phyloP scores from a whole-genome alignment of 768 basidiomycete genomes.

The Rickenella mellea region DNA sequence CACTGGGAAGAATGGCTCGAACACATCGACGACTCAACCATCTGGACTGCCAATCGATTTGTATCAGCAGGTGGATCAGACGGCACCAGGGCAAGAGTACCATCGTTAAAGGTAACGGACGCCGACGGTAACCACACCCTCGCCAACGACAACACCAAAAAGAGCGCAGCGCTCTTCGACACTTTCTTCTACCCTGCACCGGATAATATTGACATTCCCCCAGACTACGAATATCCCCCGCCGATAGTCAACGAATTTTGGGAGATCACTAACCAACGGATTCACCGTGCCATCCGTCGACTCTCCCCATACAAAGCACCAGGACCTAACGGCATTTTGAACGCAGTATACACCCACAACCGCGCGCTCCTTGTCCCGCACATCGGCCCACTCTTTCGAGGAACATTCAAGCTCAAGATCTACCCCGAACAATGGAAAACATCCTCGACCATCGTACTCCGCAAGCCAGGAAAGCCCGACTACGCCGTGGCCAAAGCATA shows the following conservation, averaged over 20 bases:
- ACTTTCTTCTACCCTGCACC: not conserved
- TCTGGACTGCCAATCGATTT: constrained; percentile 13
- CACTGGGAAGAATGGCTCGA: constrained; percentile 18
- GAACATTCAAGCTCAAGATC: constrained; percentile 16
- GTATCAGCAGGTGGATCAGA: constrained; percentile 7
- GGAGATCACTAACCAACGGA: too few relatives aligned
- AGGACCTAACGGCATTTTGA: constrained; percentile 21
- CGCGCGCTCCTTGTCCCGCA: constrained; percentile 14
- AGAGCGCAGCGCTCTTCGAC: not conserved
- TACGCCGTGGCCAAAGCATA: constrained; percentile 26
- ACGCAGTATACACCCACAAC: constrained; percentile 21
- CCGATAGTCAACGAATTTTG: not conserved
- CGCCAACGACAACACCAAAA: not conserved
- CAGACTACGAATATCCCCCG: not conserved
- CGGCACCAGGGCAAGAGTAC: constrained; percentile 12
- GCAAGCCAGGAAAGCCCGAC: constrained; percentile 24
- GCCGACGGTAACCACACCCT: too few relatives aligned
- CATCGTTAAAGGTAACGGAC: constrained; percentile 5
- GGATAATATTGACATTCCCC: not conserved
- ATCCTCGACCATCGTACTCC: constrained; percentile 20
- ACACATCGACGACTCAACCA: constrained; percentile 1
- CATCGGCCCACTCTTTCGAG: constrained; percentile 19
- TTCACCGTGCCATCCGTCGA: not conserved
- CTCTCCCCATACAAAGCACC: not conserved
- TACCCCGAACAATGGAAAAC: constrained; percentile 21